Percentiles rank a stretch among this genome's conserved stretches.
Evolutionary conservation across 208 protist genomes (phyloP).

Genomic region (Acanthamoeba culbertsoni): DNA sequence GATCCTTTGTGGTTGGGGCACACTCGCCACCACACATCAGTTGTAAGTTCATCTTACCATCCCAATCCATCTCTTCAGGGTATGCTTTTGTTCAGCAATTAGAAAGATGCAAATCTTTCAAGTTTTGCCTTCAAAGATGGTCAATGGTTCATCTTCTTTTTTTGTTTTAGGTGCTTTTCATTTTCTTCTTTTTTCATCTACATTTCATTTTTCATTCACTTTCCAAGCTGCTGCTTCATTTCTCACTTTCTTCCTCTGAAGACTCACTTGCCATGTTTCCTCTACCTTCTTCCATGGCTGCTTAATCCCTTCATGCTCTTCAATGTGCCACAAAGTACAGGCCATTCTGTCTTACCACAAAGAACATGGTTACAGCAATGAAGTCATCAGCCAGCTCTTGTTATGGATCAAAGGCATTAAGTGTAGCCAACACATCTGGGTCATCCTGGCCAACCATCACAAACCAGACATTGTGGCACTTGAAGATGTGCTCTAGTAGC

Average conservation of each 20-base stretch:
- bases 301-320: neutral
- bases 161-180: neutral
- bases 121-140: neutral
- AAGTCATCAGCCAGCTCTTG: neutral
- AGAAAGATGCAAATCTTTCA: neutral
- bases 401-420: neutral
- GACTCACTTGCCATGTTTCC: neutral
- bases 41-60: neutral
- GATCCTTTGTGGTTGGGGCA: neutral
- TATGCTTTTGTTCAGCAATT: neutral
- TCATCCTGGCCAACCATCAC: neutral
- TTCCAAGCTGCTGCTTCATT: neutral
- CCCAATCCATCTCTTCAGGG: neutral
- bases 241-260: neutral
- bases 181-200: neutral
- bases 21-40: neutral
- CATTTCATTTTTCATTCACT: neutral
- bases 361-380: neutral
- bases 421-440: neutral
- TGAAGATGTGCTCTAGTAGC: neutral
- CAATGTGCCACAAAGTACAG: neutral
- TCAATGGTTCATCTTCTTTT: neutral
- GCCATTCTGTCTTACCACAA: neutral
- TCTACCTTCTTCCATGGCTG: neutral
- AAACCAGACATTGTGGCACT: neutral